A percentile compares a stretch with the other conserved stretches of the same genome.
Evolutionary conservation across 148 eudicot species (phyloP).

Genomic region (Agrostemma githago): DNA sequence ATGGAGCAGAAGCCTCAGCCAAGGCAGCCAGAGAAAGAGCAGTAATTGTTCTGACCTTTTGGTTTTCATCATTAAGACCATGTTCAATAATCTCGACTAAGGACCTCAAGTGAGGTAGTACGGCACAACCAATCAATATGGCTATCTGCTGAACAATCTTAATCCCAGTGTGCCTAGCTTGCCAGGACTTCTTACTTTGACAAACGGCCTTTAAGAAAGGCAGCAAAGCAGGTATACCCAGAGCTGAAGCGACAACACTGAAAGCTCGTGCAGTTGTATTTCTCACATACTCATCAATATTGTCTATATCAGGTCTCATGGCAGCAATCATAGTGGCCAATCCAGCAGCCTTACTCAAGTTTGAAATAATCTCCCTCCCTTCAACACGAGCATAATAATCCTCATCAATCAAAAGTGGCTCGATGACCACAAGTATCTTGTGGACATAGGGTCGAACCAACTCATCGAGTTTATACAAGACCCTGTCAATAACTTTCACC

Average conservation of each 20-base stretch:
- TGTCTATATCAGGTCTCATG: constrained; percentile 97
- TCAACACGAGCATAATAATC: constrained; percentile 98
- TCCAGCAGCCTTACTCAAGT: constrained; percentile 97
- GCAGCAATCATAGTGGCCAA: constrained; percentile 99
- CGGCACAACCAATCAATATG: constrained; percentile 93
- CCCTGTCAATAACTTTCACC: constrained; percentile 94
- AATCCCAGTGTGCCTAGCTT: constrained; percentile 97
- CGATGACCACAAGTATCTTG: constrained; percentile 93
- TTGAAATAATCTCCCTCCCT: constrained; percentile 93
- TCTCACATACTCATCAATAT: constrained; percentile 93
- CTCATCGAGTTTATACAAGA: constrained; percentile 88
- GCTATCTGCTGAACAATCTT: constrained; percentile 98
- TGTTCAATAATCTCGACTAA: constrained; percentile 95
- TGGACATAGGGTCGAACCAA: constrained; percentile 92
- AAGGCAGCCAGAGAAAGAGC: constrained; percentile 96
- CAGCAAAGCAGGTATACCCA: constrained; percentile 90
- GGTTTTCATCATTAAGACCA: constrained; percentile 94
- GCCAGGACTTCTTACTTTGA: constrained; percentile 99
- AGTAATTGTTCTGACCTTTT: constrained; percentile 93
- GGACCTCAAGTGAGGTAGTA: constrained; percentile 89
- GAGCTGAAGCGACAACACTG: constrained; percentile 96
- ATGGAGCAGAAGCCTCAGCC: constrained; percentile 98
- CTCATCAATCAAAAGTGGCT: constrained; percentile 88
- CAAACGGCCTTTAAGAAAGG: constrained; percentile 97
- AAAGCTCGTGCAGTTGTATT: constrained; percentile 99